phyloP scores from a whole-genome alignment of 129 eudicot species.

The Flaveria sonorensis region DNA sequence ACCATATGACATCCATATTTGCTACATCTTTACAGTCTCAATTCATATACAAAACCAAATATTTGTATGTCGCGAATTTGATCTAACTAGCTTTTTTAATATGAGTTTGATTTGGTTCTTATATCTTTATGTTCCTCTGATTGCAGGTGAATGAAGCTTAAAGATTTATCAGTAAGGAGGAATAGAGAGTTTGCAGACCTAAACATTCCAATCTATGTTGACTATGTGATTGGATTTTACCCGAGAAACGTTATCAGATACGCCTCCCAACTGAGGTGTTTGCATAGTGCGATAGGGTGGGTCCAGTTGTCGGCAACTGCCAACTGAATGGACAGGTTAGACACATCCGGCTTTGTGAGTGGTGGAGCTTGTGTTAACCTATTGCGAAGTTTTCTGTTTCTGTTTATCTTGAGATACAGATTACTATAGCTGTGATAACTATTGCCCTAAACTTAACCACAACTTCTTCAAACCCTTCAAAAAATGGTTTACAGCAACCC shows the following conservation, averaged over 20 bases:
- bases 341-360: conserved; percentile 93
- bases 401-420: conserved; percentile 54
- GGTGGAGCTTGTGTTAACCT: conserved; percentile 69
- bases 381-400: conserved; percentile 33
- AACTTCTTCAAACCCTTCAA: conserved; percentile 18
- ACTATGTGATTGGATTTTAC: conserved; percentile 40
- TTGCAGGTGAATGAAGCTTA: conserved; percentile 61
- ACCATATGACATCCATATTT: too few species aligned
- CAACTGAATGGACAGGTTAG: conserved; percentile 75
- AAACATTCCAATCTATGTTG: conserved; percentile 26
- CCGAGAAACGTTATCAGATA: conserved; percentile 45
- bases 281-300: conserved; percentile 14
- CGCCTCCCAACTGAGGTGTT: conserved; percentile 15
- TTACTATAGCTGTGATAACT: conserved; percentile 17
- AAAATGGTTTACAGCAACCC: conserved; percentile 40
- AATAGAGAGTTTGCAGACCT: conserved; percentile 32
- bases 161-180: conserved; percentile 43
- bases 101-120: conserved; percentile 5
- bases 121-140: conserved; percentile 5
- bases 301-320: not conserved
- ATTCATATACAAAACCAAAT: not conserved
- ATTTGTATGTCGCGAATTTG: not conserved
- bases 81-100: not conserved
- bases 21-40: not conserved
- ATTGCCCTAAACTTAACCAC: not conserved